Base-by-base conservation (phyloP, 768 basidiomycete species). In the Floccularia luteovirens region DNA sequence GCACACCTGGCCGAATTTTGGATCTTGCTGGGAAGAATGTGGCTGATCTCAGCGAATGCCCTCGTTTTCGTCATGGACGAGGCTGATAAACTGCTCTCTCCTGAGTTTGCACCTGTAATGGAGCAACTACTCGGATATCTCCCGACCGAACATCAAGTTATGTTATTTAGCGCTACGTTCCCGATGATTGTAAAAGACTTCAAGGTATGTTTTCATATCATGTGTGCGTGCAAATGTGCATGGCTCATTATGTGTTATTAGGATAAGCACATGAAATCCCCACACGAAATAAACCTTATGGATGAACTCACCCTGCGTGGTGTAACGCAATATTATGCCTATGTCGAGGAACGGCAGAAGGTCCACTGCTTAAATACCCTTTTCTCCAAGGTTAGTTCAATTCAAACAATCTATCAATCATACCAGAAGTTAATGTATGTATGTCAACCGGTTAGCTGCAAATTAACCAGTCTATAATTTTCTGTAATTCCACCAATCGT, bases 381-480 rank as follows among this genome's bases (percentile, higher is more conserved):
- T 49, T 98, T 98, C 75, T 94, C 91, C 54, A 97, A 97, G 75
- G 92, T 91, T 39, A 43, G 68, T 49, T 22, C 14, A n/a, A 19
- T 34, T 34, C 32, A 34, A 8, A 34, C 6, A 7, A 34, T 19
- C n/a, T 34, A 7, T 34, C n/a, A 8, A 8, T 7, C 20, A 6
- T 34, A 17, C 16, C 16, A 12, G 16, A 34, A 19, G 8, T 17
- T 19, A 34, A 14, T 17, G 27, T 14, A 28, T 17, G n/a, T n/a
- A n/a, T n/a, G n/a, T n/a, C n/a, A n/a, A n/a, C n/a, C n/a, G n/a
- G n/a, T 7, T 34, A 97, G 90, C 79, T 99, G 37, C 94, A 98
- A 93, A 99, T 99, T 73, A 99, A 99, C 67, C 94, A 99, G 68
- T 97, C 94, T 44, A 98, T 99, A 67, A 99, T 99, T 59, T 99